phyloP scores from a whole-genome alignment of 176 grass and related monocot species.

The Chloris gayana region DNA sequence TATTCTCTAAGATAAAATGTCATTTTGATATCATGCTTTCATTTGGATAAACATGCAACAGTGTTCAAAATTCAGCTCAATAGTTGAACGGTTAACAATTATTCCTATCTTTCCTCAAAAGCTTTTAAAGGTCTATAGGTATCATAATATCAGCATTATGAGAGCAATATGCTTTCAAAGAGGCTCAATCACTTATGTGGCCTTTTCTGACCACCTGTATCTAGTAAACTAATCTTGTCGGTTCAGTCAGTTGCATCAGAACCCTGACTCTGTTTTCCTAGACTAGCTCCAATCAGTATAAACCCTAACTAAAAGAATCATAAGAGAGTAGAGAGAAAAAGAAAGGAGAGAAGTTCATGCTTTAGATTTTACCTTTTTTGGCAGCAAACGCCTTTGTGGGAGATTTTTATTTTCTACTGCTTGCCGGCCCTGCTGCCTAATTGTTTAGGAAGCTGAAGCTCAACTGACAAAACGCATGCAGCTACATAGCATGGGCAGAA shows the following conservation, averaged over 20 bases:
- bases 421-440: slow-evolving; percentile 1
- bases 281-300: no score
- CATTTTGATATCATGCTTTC: slow-evolving; percentile 13
- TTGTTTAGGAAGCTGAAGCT: slow-evolving; percentile 8
- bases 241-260: background rate
- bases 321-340: background rate
- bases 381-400: background rate
- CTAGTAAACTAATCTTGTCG: slow-evolving; percentile 5
- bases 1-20: slow-evolving; percentile 21
- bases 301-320: background rate
- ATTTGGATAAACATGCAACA: slow-evolving; percentile 1
- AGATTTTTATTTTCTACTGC: background rate
- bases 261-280: background rate
- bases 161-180: background rate
- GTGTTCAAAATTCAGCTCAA: background rate
- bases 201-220: background rate
- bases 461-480: no score
- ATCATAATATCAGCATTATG: slow-evolving; percentile 33
- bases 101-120: slow-evolving; percentile 23
- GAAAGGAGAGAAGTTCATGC: background rate
- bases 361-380: slow-evolving; percentile 9
- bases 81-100: background rate
- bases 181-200: background rate
- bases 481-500: no score
- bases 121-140: background rate